Evolutionary conservation across 768 basidiomycete species (phyloP).

Genomic region (Russula compacta): DNA sequence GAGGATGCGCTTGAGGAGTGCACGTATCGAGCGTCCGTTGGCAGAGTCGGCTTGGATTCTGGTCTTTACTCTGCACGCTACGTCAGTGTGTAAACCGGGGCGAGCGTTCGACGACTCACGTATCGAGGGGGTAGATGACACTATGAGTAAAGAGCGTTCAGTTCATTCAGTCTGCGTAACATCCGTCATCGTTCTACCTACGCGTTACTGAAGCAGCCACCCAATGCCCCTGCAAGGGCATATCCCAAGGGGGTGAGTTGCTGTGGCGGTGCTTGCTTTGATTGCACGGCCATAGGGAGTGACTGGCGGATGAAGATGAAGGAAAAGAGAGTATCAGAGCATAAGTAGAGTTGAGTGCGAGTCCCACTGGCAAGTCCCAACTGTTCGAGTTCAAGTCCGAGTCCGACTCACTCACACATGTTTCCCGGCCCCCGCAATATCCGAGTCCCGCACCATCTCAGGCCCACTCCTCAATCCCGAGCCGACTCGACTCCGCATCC

Average conservation of each 20-base stretch:
- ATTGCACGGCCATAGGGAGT: conserved; percentile 30
- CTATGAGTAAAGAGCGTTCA: conserved; percentile 32
- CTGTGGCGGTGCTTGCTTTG: conserved; percentile 40
- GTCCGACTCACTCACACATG: conserved; percentile 5
- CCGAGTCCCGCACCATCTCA: background rate
- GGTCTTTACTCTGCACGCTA: conserved; percentile 71
- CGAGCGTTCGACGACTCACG: conserved; percentile 27
- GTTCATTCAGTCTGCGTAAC: background rate
- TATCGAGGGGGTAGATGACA: conserved; percentile 91
- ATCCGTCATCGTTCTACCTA: conserved; percentile 34
- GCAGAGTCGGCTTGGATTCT: conserved; percentile 77
- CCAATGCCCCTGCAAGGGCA: conserved; percentile 87
- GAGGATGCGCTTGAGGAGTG: conserved; percentile 61
- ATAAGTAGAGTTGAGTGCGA: background rate
- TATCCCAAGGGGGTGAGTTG: conserved; percentile 78
- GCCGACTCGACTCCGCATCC: too few species aligned
- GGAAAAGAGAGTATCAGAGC: background rate
- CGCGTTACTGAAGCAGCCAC: conserved; percentile 91
- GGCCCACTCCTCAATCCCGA: too few species aligned
- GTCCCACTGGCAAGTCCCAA: background rate
- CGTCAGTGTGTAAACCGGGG: background rate
- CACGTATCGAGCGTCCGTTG: conserved; percentile 51
- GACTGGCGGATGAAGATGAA: background rate
- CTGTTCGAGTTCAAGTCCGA: background rate
- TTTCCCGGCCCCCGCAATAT: background rate